Base-by-base conservation (phyloP, 306 rosid genomes). In the Begonia masoniana region DNA sequence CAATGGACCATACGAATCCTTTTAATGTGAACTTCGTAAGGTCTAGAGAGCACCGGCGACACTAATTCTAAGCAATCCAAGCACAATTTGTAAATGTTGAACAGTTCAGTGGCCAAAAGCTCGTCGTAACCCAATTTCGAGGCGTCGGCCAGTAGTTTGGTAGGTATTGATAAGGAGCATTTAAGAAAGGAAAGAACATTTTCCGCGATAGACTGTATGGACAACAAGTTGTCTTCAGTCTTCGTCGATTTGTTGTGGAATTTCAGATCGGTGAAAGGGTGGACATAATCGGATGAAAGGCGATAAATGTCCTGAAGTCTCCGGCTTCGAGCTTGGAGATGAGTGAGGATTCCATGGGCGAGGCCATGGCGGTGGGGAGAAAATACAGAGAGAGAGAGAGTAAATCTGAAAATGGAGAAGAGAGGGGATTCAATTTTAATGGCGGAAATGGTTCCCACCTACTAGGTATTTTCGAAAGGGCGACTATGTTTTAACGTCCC, bases 181-280 rank as follows among this genome's bases (percentile, higher is more conserved):
- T 67, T 81, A 52, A 88, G 71, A 60, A 88, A 88, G 4, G 74
- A 17, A 26, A 77, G 64, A 36, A 74, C 84, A 4, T 62, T 74
- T 67, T 88, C 84, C 2, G 82, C 92, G 21, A 88, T 78, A 1
- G 83, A 68, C 5, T 94, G 94, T 43, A 78, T 62, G 61, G 56
- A 56, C 55, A 74, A 63, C 64, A 57, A 61, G 46, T 74, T 72
- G 16, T 58, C 63, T 14, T 47, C 52, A 50, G 71, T 5, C n/a
- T 60, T 68, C 48, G 68, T 39, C 4, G 76, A n/a, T 50, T 56
- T 58, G 31, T 19, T 49, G 47, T 24, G 60, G 43, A 66, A 57
- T 3, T 15, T 58, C 41, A 81, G 68, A 47, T 71, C 77, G 12
- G 78, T 45, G 57, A 84, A 65, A 0, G 94, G 84, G 0, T 16